These are phyloP conservation scores for Plasmodium relictum DNA, from an alignment of 169 alveolate genomes.

Conservation along the genomic window DNA sequence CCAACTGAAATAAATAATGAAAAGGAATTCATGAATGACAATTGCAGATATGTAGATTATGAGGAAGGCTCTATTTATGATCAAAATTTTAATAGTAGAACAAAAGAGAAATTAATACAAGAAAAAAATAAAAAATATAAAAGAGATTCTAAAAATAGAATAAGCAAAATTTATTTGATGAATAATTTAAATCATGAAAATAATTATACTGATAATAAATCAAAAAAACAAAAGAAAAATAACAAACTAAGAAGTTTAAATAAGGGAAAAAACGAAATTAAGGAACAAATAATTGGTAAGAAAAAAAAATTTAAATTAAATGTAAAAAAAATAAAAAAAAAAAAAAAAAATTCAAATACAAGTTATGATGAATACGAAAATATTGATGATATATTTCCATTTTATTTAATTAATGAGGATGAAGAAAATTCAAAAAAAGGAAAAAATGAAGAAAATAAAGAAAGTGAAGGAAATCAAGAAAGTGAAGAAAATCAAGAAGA, in stretches of 20 bases:
- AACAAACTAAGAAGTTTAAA: not conserved
- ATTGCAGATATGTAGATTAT: not conserved
- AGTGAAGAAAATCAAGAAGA: not conserved
- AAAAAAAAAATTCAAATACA: conserved; percentile 12
- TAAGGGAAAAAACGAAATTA: not conserved
- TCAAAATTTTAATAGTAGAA: not conserved
- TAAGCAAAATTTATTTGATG: conserved; percentile 41
- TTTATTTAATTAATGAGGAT: not conserved
- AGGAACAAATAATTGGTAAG: not conserved
- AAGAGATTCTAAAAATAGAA: conserved; percentile 1
- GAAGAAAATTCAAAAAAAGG: not conserved
- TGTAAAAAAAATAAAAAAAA: conserved; percentile 13
- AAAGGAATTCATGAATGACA: not conserved
- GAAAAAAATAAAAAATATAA: not conserved
- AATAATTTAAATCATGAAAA: not conserved
- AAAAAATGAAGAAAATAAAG: not conserved
- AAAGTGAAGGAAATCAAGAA: not conserved
- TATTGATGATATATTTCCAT: conserved; percentile 56
- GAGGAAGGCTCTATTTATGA: not conserved
- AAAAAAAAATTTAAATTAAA: not conserved
- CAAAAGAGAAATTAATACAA: not conserved
- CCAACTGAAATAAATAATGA: not conserved
- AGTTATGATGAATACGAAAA: conserved; percentile 31
- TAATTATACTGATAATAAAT: not conserved
- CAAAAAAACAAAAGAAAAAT: not conserved